Percentiles rank a stretch among this genome's conserved stretches.
Conservation (phyloP, 257 asterid genomes). For the Solanum peruvianum region DNA sequence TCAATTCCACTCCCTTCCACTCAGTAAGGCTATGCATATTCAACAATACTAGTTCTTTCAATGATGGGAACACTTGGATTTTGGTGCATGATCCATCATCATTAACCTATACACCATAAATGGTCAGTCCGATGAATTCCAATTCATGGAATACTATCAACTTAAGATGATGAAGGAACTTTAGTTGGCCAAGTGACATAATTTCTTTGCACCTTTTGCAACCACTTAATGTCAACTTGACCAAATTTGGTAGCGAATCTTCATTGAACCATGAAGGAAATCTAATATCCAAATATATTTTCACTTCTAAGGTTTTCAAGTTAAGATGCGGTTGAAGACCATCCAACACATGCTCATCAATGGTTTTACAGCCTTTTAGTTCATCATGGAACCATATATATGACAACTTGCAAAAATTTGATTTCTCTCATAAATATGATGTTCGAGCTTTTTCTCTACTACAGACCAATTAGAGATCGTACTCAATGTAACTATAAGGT, state of each 20-base stretch:
- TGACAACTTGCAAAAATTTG: too few relatives aligned
- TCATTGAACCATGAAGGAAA: slow-evolving; percentile 12
- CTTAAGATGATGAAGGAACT: not conserved
- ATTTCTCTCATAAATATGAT: too few relatives aligned
- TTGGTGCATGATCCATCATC: not conserved
- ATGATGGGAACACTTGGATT: not conserved
- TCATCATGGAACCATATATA: not conserved
- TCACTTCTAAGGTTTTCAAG: not conserved
- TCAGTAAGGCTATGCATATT: not conserved
- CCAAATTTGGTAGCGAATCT: not conserved
- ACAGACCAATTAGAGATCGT: too few relatives aligned
- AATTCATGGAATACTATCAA: not conserved
- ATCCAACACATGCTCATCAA: slow-evolving; percentile 1
- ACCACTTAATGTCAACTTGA: not conserved
- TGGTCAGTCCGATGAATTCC: not conserved
- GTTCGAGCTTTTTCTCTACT: too few relatives aligned
- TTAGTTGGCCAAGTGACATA: slow-evolving; percentile 11
- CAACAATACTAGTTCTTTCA: not conserved
- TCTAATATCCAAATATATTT: not conserved
- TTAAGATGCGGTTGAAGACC: slow-evolving; percentile 11
- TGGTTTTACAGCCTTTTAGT: not conserved
- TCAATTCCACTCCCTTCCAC: not conserved
- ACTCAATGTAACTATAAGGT: too few relatives aligned
- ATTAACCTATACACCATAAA: not conserved
- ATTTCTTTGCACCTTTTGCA: slow-evolving; percentile 3